phyloP scores from a whole-genome alignment of 169 alveolate species.

The Eimeria sp. region DNA sequence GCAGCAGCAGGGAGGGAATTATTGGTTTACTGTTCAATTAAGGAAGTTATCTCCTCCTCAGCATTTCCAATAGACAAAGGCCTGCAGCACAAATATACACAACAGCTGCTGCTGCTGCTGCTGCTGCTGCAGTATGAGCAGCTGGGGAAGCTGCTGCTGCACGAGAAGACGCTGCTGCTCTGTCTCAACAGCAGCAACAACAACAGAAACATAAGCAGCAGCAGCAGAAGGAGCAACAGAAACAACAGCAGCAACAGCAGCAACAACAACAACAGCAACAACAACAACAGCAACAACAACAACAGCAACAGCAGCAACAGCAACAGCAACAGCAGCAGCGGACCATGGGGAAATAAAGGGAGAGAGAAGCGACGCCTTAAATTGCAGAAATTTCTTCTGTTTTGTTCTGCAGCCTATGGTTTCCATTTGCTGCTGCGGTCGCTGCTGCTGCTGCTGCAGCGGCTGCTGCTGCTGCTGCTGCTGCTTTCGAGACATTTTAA shows the following conservation, averaged over 20 bases:
- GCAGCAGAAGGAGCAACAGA: conserved; percentile 37
- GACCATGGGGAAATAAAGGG: background rate
- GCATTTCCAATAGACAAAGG: background rate
- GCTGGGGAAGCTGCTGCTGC: background rate
- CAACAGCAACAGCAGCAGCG: background rate
- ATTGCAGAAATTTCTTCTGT: background rate
- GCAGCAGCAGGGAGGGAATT: background rate
- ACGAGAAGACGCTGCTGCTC: background rate
- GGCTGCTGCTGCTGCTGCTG: conserved; percentile 26
- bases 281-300: background rate
- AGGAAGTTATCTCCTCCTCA: background rate
- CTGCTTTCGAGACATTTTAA: background rate
- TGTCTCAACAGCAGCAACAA: background rate
- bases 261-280: background rate
- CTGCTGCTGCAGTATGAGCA: background rate
- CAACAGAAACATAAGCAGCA: background rate
- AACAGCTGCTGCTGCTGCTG: background rate
- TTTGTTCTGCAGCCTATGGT: background rate
- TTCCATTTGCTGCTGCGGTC: conserved; percentile 28
- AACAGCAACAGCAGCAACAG: conserved; percentile 51
- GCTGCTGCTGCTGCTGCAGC: conserved; percentile 1
- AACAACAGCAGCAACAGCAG: too few species aligned
- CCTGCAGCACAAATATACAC: background rate
- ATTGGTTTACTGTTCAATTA: background rate
- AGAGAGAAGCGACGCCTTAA: conserved; percentile 21